phyloP scores from a whole-genome alignment of 75 land plant genomes.

The Adiantum capillusveneris region DNA sequence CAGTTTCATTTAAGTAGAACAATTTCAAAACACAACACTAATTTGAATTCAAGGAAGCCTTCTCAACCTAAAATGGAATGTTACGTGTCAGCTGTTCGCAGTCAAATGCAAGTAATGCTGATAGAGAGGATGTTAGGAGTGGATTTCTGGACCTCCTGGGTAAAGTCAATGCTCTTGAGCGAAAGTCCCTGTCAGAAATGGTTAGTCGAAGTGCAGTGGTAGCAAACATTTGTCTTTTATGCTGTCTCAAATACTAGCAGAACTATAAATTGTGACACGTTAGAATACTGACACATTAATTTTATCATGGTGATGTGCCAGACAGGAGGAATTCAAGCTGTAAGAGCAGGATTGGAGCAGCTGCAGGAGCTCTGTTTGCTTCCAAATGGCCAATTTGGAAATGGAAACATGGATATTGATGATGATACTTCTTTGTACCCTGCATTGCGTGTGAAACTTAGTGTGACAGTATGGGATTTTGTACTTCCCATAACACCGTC shows the following conservation, averaged over 20 bases:
- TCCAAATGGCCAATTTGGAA: slow-evolving; percentile 33
- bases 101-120: slow-evolving; percentile 1
- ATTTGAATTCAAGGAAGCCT: no score
- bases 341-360: slow-evolving; percentile 43
- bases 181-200: slow-evolving; percentile 17
- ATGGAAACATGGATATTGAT: slow-evolving; percentile 72
- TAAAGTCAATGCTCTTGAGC: slow-evolving; percentile 6
- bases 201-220: no score
- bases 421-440: slow-evolving; percentile 51
- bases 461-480: slow-evolving; percentile 93
- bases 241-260: no score
- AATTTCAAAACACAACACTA: no score
- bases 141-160: slow-evolving; percentile 10
- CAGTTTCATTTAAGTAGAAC: no score
- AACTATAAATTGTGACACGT: no score
- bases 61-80: neutral
- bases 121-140: slow-evolving; percentile 18
- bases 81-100: neutral
- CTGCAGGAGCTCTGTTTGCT: slow-evolving; percentile 51
- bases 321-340: slow-evolving; percentile 55
- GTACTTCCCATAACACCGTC: slow-evolving; percentile 81
- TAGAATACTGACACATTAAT: no score
- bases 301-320: no score
- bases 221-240: neutral
- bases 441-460: slow-evolving; percentile 54